A percentile compares a stretch with the other conserved stretches of the same genome.
phyloP scores from a whole-genome alignment of 495 filamentous ascomycete genomes.

The Trichoderma asperelloides region DNA sequence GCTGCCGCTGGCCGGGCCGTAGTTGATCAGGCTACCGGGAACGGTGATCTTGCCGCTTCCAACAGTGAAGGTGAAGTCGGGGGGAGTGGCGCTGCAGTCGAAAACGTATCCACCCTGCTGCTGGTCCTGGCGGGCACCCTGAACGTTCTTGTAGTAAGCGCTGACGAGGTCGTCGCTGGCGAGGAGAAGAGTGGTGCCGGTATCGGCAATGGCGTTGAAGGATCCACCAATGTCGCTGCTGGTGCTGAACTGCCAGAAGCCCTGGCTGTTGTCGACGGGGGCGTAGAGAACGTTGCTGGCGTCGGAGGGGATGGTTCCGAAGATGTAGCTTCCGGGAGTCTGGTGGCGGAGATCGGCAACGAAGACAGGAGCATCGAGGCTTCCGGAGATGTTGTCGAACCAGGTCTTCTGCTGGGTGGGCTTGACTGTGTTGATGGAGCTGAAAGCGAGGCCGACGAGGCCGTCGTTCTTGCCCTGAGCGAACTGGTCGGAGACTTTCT shows the following conservation, averaged over 20 bases:
- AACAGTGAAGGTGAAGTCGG: conserved; percentile 54
- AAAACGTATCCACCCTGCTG: conserved; percentile 57
- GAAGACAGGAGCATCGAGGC: conserved; percentile 52
- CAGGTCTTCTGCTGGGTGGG: conserved; percentile 56
- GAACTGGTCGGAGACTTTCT: conserved; percentile 54
- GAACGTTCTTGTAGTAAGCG: conserved; percentile 55
- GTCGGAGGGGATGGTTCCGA: conserved; percentile 53
- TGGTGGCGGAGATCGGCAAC: conserved; percentile 58
- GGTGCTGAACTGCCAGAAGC: conserved; percentile 63
- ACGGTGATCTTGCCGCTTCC: conserved; percentile 38
- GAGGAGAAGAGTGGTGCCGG: conserved; percentile 66
- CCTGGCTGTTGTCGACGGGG: conserved; percentile 46
- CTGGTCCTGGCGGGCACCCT: conserved; percentile 38
- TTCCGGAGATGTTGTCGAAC: conserved; percentile 56
- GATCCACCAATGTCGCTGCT: conserved; percentile 51
- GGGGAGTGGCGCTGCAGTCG: conserved; percentile 54
- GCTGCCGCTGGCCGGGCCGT: conserved; percentile 11
- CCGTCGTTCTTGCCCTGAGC: conserved; percentile 44
- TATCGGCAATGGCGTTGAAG: conserved; percentile 48
- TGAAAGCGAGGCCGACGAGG: conserved; percentile 25
- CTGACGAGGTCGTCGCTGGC: conserved; percentile 46
- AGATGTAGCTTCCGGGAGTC: conserved; percentile 57
- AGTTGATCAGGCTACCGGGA: conserved; percentile 49
- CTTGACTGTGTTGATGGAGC: conserved; percentile 49
- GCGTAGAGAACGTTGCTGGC: conserved; percentile 55